Percentiles rank a stretch among this genome's conserved stretches.
Conservation (phyloP, 352 stramenopile genomes). For the Peronospora farinosa region DNA sequence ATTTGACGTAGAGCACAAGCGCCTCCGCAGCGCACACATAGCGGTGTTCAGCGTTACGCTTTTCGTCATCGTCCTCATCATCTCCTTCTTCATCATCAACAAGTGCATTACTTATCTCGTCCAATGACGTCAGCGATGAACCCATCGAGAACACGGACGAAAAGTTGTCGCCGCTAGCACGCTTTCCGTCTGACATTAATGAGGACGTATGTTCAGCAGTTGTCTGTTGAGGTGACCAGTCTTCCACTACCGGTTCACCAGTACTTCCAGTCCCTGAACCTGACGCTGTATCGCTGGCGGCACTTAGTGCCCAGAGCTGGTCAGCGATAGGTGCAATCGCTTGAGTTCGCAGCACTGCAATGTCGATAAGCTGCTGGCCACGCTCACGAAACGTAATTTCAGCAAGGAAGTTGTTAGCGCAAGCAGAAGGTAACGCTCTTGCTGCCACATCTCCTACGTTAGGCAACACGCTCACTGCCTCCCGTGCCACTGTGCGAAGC, state of each 20-base stretch:
- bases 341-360: conserved; percentile 52
- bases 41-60: conserved; percentile 33
- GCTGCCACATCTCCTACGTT: conserved; percentile 3
- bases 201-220: conserved; percentile 9
- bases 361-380: conserved; percentile 58
- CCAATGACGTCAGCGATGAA: conserved; percentile 44
- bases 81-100: conserved; percentile 27
- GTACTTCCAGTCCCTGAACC: conserved; percentile 4
- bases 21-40: conserved; percentile 57
- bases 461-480: not conserved
- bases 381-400: conserved; percentile 36
- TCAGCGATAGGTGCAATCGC: conserved; percentile 60
- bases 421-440: conserved; percentile 6
- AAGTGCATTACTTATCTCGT: conserved; percentile 23
- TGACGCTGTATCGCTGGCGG: conserved; percentile 2
- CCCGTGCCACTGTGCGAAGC: conserved; percentile 5
- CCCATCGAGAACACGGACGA: conserved; percentile 56
- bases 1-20: conserved; percentile 65
- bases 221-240: conserved; percentile 18
- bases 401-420: not conserved
- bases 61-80: conserved; percentile 29
- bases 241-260: conserved; percentile 3
- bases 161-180: conserved; percentile 31
- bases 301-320: conserved; percentile 50
- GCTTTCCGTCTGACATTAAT: conserved; percentile 23